Evolutionary conservation across 768 basidiomycete species (phyloP), one percentile per base, ranked within the genome.

Genomic region (Russula olivacea): DNA sequence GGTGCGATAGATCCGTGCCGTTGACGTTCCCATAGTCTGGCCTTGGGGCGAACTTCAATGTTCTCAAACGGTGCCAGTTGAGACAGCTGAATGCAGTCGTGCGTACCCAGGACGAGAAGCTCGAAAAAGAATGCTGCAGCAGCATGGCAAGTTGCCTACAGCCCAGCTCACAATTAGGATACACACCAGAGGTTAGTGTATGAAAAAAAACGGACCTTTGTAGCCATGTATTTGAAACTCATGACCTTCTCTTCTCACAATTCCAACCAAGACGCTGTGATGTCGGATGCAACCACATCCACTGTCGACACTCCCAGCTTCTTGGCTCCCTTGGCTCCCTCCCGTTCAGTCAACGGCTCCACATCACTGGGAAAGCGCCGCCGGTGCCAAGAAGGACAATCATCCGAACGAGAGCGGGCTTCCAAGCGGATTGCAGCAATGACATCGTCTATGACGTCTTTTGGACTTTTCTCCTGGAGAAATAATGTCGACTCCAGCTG

Each of bases 121-220:
- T 99, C 97, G 72, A 99, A 99, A 81, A 99, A 99, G 79, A 99
- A 98, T 2, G 93, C 87, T 1, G 96, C 85, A 1, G 96, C 93
- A 14, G 94, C 97, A 45, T 93, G 85, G 52, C 91, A 87, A 11
- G 92, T 89, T 14, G 93, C 89, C 91, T 95, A 68, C 1, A 48
- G 10, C 3, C 8, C 40, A n/a, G 2, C 0, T 4, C 40, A n/a
- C 14, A 15, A 30, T 41, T 52, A 59, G 28, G 17, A 51, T 19
- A 47, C 15, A 15, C 14, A 52, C 21, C 6, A 8, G 3, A 38
- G 5, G 25, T 19, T 4, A 7, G 7, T 3, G 28, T 28, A n/a
- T 0, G 7, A 21, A 19, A 34, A 19, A 4, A 10, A 55, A 47
- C 75, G 47, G 63, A 90, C 92, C 79, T 91, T 91, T 67, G 89